Evolutionary conservation across 495 filamentous ascomycete species (phyloP).

Genomic region (Daldinia grandis): DNA sequence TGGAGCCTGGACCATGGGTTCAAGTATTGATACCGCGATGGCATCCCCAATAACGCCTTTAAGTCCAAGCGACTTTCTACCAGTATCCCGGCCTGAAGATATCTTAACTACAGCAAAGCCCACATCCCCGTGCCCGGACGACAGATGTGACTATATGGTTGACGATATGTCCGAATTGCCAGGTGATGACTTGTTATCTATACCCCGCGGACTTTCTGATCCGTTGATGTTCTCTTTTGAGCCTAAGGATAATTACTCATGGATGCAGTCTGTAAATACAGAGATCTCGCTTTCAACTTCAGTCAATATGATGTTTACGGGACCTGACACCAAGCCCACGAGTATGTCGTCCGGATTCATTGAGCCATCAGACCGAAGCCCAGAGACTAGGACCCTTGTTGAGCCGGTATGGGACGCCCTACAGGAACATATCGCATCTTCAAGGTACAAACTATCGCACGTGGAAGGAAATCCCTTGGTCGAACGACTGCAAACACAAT

Average conservation of each 20-base stretch:
- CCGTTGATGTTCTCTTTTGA: conserved; percentile 44
- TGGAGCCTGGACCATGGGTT: conserved; percentile 33
- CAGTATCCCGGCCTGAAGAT: conserved; percentile 17
- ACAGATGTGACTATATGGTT: conserved; percentile 33
- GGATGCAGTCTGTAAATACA: conserved; percentile 39
- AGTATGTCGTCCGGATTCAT: conserved; percentile 28
- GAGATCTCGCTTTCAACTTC: conserved; percentile 43
- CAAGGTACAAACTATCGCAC: conserved; percentile 48
- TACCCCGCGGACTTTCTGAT: conserved; percentile 43
- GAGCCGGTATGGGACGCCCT: conserved; percentile 53
- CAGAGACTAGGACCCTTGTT: conserved; percentile 53
- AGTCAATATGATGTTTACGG: conserved; percentile 48
- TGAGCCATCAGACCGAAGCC: conserved; percentile 29
- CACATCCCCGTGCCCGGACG: conserved; percentile 19
- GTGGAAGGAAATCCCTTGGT: conserved; percentile 51
- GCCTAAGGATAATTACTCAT: conserved; percentile 41
- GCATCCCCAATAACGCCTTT: conserved; percentile 45
- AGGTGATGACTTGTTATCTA: conserved; percentile 36
- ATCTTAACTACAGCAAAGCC: conserved; percentile 16
- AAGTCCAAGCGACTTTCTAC: conserved; percentile 19
- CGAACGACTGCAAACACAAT: conserved; percentile 48
- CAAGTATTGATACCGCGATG: conserved; percentile 34
- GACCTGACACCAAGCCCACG: conserved; percentile 29
- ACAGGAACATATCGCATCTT: conserved; percentile 52
- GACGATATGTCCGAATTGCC: conserved; percentile 51